Evolutionary conservation across 164 flowering plant species (phyloP).

Genomic region (Nymphaea thermarum): DNA sequence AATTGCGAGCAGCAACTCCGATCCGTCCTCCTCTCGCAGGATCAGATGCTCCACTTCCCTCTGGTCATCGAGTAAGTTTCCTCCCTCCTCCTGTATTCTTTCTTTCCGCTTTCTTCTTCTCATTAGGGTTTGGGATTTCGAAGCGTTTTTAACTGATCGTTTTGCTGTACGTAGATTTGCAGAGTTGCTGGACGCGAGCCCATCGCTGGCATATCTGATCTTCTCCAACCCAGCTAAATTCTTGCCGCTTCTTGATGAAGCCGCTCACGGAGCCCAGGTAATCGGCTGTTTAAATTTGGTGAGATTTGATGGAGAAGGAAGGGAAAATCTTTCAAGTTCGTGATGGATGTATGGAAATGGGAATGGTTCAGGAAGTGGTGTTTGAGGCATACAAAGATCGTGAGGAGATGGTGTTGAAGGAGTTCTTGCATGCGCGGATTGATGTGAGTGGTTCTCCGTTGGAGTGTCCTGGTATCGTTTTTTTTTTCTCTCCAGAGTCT

Average conservation of each 20-base stretch:
- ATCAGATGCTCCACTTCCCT: conserved; percentile 66
- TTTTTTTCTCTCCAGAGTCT: not conserved
- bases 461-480: conserved; percentile 59
- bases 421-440: conserved; percentile 63
- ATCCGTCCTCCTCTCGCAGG: conserved; percentile 45
- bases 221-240: conserved; percentile 35
- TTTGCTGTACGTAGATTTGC: conserved; percentile 32
- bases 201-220: conserved; percentile 28
- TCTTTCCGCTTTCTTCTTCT: not conserved
- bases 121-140: not conserved
- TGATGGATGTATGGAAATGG: not conserved
- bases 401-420: conserved; percentile 30
- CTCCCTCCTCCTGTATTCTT: not conserved
- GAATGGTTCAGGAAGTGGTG: conserved; percentile 10
- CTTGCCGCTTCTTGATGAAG: conserved; percentile 41
- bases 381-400: conserved; percentile 15
- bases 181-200: conserved; percentile 44
- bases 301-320: not conserved
- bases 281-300: not conserved
- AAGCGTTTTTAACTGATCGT: not conserved
- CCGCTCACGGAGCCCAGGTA: conserved; percentile 61
- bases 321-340: not conserved
- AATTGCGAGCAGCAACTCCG: conserved; percentile 40
- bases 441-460: conserved; percentile 50
- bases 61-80: conserved; percentile 45